Conservation (phyloP, 352 stramenopile genomes). For the Thalassiosira mediterranea region DNA sequence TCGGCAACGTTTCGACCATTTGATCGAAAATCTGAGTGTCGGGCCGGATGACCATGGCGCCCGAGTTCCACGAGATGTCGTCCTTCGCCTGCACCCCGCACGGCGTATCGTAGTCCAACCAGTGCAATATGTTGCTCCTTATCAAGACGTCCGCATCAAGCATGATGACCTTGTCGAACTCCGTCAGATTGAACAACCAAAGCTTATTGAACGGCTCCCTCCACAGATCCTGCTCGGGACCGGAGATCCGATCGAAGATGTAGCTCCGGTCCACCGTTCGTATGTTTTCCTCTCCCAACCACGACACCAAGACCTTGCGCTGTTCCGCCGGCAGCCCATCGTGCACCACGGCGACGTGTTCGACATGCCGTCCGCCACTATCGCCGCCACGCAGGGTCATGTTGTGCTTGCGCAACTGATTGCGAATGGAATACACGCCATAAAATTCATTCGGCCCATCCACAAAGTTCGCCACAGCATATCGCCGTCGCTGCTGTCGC, state of each 20-base stretch:
- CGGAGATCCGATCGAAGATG: neutral
- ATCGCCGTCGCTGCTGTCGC: too few species aligned
- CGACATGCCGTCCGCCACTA: constrained; percentile 65
- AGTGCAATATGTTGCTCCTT: constrained; percentile 35
- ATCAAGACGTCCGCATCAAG: constrained; percentile 36
- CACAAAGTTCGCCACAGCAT: constrained; percentile 19
- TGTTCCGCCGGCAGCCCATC: constrained; percentile 46
- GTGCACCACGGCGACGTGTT: constrained; percentile 77
- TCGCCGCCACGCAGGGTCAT: constrained; percentile 14
- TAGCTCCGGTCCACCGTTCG: constrained; percentile 4
- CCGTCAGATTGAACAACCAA: constrained; percentile 31
- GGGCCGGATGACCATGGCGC: constrained; percentile 27
- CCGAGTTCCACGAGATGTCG: constrained; percentile 29
- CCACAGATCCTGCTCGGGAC: constrained; percentile 10
- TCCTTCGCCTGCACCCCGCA: constrained; percentile 16
- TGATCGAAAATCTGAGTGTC: constrained; percentile 21
- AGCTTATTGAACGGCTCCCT: constrained; percentile 24
- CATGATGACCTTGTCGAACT: constrained; percentile 38
- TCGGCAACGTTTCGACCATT: constrained; percentile 20
- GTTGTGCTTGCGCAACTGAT: constrained; percentile 30
- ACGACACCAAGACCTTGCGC: constrained; percentile 11
- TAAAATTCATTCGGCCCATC: constrained; percentile 23
- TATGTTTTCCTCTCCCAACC: constrained; percentile 36
- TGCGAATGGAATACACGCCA: constrained; percentile 41
- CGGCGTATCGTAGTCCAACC: constrained; percentile 38